phyloP scores from a whole-genome alignment of 768 basidiomycete species.

The Pulveroboletus sp. region DNA sequence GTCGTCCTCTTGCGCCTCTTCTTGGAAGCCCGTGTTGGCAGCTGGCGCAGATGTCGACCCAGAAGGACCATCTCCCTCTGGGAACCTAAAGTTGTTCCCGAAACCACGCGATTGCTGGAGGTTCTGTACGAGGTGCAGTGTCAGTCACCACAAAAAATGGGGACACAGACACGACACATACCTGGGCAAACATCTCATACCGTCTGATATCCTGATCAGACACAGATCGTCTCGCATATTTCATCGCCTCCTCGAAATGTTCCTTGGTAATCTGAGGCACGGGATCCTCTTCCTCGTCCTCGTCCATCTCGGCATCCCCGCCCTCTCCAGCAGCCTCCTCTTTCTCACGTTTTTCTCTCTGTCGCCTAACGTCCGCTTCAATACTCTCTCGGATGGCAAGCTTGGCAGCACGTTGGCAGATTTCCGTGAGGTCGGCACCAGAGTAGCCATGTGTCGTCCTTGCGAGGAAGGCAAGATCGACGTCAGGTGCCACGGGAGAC shows the following conservation, averaged over 20 bases:
- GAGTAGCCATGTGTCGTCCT: constrained; percentile 97
- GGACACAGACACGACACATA: constrained; percentile 28
- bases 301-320: constrained; percentile 70
- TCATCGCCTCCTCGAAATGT: constrained; percentile 99
- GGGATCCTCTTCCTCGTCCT: constrained; percentile 75
- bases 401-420: constrained; percentile 97
- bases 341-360: constrained; percentile 76
- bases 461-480: constrained; percentile 83
- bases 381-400: constrained; percentile 95
- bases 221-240: constrained; percentile 93
- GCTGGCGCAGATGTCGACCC: constrained; percentile 39
- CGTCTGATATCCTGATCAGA: constrained; percentile 95
- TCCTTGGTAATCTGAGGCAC: constrained; percentile 86
- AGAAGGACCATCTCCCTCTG: constrained; percentile 55
- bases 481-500: constrained; percentile 79
- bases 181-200: constrained; percentile 98
- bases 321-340: constrained; percentile 68
- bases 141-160: constrained; percentile 1
- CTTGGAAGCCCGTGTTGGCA: constrained; percentile 79
- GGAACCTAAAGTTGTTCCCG: constrained; percentile 98
- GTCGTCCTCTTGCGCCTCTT: constrained; percentile 88
- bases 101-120: constrained; percentile 90
- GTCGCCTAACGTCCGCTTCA: constrained; percentile 80
- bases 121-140: constrained; percentile 48
- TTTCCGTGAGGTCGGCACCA: constrained; percentile 99